Evolutionary conservation across 495 filamentous ascomycete species (phyloP), one percentile per base, ranked within the genome.

Genomic region (Neurospora sp.): DNA sequence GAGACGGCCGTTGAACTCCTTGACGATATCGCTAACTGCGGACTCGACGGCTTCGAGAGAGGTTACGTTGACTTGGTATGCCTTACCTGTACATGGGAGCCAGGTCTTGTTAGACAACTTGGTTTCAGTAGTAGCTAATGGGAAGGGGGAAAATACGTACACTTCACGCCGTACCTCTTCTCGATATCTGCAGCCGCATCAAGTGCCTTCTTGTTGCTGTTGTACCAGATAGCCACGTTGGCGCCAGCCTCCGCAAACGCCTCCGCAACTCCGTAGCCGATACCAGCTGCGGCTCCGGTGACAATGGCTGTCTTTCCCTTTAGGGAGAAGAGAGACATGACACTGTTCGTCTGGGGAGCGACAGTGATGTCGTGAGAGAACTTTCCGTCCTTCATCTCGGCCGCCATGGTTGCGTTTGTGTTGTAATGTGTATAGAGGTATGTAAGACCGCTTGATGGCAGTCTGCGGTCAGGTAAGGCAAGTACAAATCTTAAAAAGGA

Each of bases 201-300:
- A 49, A 90, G 74, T 9, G 91, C 90, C 75, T 91, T 90, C 77
- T 87, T 86, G 83, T 96, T 94, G 80, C 85, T 88, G 78, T 93
- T 93, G 77, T 94, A 97, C 91, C 92, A 95, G 39, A 97, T 89
- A 4, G 92, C 93, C 54, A 97, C 91, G 75, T 97, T 93, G 42
- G 94, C 93, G 44, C 94, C 94, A 31, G 92, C 91, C 78, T 97
- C 94, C 11, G 93, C 93, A 60, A 84, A 80, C 23, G 87, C 92
- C 44, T 94, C 85, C n/a, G 92, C 93, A 23, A 96, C 89, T 10
- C 88, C 87, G 5, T 93, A 84, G 40, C 94, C 94, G 76, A 97
- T 97, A 72, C 94, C 93, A 27, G 91, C 91, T 38, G 88, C 93
- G 31, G 93, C 92, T 40, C 94, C 94, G 5, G 93, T 90, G 31